Conservation (phyloP, 2,329 filamentous ascomycete species). For the Simplicillium sp. region DNA sequence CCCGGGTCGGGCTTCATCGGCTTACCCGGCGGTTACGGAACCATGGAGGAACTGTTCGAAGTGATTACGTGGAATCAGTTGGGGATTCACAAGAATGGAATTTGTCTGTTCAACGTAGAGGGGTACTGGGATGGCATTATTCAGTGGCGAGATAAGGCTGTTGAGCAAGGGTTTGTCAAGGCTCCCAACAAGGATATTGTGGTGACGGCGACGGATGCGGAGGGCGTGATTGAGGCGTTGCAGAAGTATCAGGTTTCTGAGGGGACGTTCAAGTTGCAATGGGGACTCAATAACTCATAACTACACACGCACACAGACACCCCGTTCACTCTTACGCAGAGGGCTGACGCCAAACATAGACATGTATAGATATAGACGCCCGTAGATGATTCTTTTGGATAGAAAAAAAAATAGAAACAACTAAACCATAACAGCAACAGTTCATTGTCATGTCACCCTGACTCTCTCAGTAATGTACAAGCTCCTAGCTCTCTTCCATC, state of each 20-base stretch:
- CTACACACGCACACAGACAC: too few relatives aligned
- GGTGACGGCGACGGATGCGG: constrained; percentile 61
- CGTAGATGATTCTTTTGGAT: too few relatives aligned
- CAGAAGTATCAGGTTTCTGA: constrained; percentile 66
- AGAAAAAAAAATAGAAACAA: not conserved
- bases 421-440: too few relatives aligned
- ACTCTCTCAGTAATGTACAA: too few relatives aligned
- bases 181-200: constrained; percentile 65
- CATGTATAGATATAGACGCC: too few relatives aligned
- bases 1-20: constrained; percentile 84
- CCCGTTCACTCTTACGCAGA: too few relatives aligned
- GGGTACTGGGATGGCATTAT: constrained; percentile 89
- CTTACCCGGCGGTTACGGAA: constrained; percentile 83
- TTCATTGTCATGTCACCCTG: too few relatives aligned
- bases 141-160: constrained; percentile 68
- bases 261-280: constrained; percentile 71
- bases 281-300: constrained; percentile 54
- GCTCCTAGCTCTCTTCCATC: constrained; percentile 25
- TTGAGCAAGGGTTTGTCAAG: constrained; percentile 68
- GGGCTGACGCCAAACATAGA: too few relatives aligned
- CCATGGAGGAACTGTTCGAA: constrained; percentile 91
- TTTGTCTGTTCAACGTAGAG: constrained; percentile 78
- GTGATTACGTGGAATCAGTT: constrained; percentile 92
- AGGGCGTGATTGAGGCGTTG: constrained; percentile 63
- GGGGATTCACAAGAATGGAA: constrained; percentile 74